These are phyloP conservation scores for Scedosporium apiospermum DNA, from an alignment of 2,329 filamentous ascomycete genomes.

Conservation along the genomic window DNA sequence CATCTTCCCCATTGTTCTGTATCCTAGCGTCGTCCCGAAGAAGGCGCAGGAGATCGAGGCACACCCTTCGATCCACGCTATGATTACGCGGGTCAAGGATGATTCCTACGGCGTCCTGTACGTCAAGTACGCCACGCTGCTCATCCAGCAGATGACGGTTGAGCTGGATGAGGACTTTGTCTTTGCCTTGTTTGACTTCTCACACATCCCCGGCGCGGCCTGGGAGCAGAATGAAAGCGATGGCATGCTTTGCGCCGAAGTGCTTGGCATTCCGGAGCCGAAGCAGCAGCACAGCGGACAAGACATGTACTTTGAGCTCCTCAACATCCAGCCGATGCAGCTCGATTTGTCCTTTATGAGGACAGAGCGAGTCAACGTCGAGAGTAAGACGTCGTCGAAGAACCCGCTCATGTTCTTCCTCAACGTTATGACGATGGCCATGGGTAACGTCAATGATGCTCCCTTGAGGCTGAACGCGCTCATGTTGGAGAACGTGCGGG, in stretches of 20 bases:
- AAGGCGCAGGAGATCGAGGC: slow-evolving; percentile 93
- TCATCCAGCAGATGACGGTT: slow-evolving; percentile 95
- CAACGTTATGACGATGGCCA: slow-evolving; percentile 98
- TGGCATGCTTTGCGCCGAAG: slow-evolving; percentile 80
- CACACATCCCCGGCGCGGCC: slow-evolving; percentile 80
- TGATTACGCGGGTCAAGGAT: slow-evolving; percentile 91
- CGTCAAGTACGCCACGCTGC: slow-evolving; percentile 91
- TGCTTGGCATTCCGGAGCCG: slow-evolving; percentile 85
- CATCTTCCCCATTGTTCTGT: slow-evolving; percentile 94
- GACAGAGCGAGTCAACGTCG: slow-evolving; percentile 90
- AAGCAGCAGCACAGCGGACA: slow-evolving; percentile 74
- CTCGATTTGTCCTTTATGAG: slow-evolving; percentile 94
- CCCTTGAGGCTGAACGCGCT: slow-evolving; percentile 88
- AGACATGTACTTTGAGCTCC: slow-evolving; percentile 94
- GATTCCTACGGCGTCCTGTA: slow-evolving; percentile 97
- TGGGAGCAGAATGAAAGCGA: slow-evolving; percentile 64
- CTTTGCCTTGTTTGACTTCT: slow-evolving; percentile 89
- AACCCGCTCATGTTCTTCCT: slow-evolving; percentile 99
- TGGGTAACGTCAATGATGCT: slow-evolving; percentile 97
- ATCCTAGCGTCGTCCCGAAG: slow-evolving; percentile 96
- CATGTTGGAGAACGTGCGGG: slow-evolving; percentile 88
- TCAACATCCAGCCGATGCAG: slow-evolving; percentile 98
- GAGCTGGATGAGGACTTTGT: slow-evolving; percentile 98
- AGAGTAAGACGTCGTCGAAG: slow-evolving; percentile 80
- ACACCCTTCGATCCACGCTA: slow-evolving; percentile 86